These are phyloP conservation scores for Chlamydomonas schloesseri DNA, from an alignment of 139 green algal species.

Conservation along the genomic window DNA sequence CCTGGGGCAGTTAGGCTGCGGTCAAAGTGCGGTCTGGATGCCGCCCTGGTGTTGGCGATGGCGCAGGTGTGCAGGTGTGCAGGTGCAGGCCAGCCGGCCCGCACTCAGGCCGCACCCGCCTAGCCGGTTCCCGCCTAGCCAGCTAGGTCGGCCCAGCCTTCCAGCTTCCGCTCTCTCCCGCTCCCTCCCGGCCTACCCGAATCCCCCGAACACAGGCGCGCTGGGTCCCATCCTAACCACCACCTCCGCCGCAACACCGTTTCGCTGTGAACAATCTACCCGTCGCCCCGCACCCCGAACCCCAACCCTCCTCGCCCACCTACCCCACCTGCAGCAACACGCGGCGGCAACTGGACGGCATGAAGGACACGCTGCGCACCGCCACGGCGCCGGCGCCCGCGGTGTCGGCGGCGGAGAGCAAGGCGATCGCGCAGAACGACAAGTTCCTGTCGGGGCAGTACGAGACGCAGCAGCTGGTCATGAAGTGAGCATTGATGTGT, in stretches of 20 bases:
- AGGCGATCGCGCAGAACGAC: constrained; percentile 73
- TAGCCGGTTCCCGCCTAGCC: no score
- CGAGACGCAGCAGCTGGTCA: constrained; percentile 77
- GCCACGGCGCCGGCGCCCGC: constrained; percentile 46
- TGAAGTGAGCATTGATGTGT: constrained; percentile 64
- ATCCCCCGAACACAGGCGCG: no score
- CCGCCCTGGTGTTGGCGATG: no score
- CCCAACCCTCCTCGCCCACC: no score
- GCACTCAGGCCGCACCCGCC: no score
- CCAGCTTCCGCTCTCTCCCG: background rate
- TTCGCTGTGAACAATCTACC: background rate
- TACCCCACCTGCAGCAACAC: constrained; percentile 6
- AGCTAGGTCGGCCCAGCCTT: no score
- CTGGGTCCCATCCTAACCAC: background rate
- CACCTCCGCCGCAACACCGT: background rate
- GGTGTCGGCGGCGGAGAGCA: background rate
- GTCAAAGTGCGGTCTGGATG: no score
- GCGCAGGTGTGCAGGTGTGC: no score
- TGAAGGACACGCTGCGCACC: constrained; percentile 65
- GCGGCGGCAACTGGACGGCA: constrained; percentile 58
- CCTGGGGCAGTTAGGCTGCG: no score
- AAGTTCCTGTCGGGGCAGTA: constrained; percentile 72
- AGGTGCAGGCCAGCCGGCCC: no score
- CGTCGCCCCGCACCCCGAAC: background rate
- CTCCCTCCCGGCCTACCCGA: background rate